Evolutionary conservation across 129 eudicot species (phyloP), one percentile per base, ranked within the genome.

Genomic region (Artemisia annua): DNA sequence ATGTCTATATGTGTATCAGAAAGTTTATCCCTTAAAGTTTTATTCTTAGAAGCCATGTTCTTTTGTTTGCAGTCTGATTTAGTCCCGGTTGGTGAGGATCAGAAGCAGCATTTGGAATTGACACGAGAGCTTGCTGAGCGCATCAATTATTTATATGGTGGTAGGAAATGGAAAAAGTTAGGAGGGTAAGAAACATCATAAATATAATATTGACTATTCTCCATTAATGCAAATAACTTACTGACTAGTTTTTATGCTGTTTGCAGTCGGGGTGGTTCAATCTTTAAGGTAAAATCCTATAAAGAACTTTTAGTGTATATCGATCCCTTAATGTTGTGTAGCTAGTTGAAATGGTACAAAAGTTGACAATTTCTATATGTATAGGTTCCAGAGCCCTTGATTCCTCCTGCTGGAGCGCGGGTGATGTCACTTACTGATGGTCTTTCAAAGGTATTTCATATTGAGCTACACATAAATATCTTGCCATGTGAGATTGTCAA

Each of bases 51-150:
- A 51, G 54, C 58, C 72, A 62, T 73, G 35, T 59, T 68, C 61
- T 61, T 68, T 51, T 48, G 16, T 80, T 66, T 87, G 87, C 90
- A 95, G 99, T 95, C 99, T 67, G 99, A 95, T 76, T 82, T 88
- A 82, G 97, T 95, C 66, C 99, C 99, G 44, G 99, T 95, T 74
- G 99, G 99, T 62, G 97, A 88, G 81, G 99, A 95, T 79, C 99
- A 95, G 82, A 91, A 95, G 79, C 99, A 95, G 80, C 99, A 95
- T 83, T 69, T 95, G 12, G 99, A 95, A 75, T 81, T 95, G 84
- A 95, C 99, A 7, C 84, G 99, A 69, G 90, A 95, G 77, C 56
- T 95, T 64, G 99, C 99, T 78, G 99, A 95, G 49, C 97, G 99
- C 19, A 77, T 95, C 56, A 95, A 95, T 81, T 51, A 88, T 79